A percentile compares a stretch with the other conserved stretches of the same genome.
These are phyloP conservation scores for Ogataea saltuana DNA, from an alignment of 805 yeast genomes.

Conservation along the genomic window DNA sequence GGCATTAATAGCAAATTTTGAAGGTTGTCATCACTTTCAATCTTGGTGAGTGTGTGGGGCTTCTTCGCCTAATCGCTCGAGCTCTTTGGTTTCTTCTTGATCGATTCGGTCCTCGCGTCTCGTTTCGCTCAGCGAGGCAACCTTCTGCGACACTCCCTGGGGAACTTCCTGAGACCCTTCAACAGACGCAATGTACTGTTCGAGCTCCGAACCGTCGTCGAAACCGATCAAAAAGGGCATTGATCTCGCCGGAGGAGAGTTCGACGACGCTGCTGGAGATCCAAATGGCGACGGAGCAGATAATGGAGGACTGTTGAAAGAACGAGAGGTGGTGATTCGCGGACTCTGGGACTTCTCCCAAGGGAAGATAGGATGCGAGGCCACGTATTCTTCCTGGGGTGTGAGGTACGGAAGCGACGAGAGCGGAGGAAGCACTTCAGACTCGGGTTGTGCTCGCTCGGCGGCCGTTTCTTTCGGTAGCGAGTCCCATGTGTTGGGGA, in stretches of 20 bases:
- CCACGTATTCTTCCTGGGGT: constrained; percentile 24
- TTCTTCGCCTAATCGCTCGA: constrained; percentile 9
- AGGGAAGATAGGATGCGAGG: constrained; percentile 38
- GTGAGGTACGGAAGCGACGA: not conserved
- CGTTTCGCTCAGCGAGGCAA: constrained; percentile 2
- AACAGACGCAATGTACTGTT: constrained; percentile 10
- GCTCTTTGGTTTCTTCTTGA: constrained; percentile 14
- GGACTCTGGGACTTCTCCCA: constrained; percentile 31
- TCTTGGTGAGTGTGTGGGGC: constrained; percentile 3
- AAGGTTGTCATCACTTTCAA: not conserved
- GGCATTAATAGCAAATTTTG: constrained; percentile 4
- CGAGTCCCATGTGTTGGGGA: constrained; percentile 25
- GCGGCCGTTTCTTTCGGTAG: not conserved
- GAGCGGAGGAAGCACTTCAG: constrained; percentile 4
- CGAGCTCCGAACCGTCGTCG: constrained; percentile 17
- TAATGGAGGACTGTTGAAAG: constrained; percentile 19
- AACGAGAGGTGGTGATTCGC: constrained; percentile 19
- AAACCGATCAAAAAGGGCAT: constrained; percentile 19
- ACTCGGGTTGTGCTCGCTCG: constrained; percentile 3
- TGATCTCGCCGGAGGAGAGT: not conserved
- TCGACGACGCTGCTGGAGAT: not conserved
- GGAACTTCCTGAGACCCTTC: constrained; percentile 8
- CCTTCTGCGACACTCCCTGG: constrained; percentile 3
- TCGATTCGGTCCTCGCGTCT: constrained; percentile 17
- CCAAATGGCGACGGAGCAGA: not conserved